Base-by-base conservation (phyloP, 352 stramenopile genomes). In the Phytophthora nicotianae region DNA sequence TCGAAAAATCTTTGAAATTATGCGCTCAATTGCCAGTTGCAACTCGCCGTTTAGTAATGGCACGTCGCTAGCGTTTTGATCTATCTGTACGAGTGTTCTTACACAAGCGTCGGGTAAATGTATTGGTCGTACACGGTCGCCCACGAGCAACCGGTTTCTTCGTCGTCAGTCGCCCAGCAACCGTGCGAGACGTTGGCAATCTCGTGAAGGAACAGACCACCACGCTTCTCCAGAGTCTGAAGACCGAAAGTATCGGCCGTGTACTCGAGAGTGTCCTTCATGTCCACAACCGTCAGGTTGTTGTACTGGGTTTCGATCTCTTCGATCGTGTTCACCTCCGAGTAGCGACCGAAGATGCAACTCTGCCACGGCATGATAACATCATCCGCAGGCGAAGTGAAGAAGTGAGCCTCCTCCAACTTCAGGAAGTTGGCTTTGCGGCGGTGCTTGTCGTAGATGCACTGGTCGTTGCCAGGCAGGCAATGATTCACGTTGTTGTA, bases 391-490 rank as follows among this genome's bases (percentile, higher is more conserved):
- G 71, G 50, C 0, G 29, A 83, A 0, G 67, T 61, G 33, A 86
- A 79, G 58, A 83, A 79, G 37, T 78, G 68, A 6, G 73, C 73
- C 24, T 61, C 64, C 16, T 60, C 42, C 29, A 79, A 40, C 19
- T 66, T 77, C 11, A 70, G 62, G 38, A 74, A 77, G 51, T 86
- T 86, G 49, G 27, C 19, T 37, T 73, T 73, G 40, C 74, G 71
- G 1, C 74, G 65, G 17, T 64, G 48, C 33, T 69, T 50, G 19
- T 81, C 58, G 23, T 66, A 56, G 19, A 51, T 50, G 16, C 42
- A 62, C 26, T 65, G 40, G 26, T 66, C 26, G 17, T 59, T 47
- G 4, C 49, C 40, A 9, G 40, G 43, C 33, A 50, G 47, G 10
- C 45, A 68, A 2, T 11, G 27, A 37, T 53, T 65, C 5, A 71